phyloP scores from a whole-genome alignment of 768 basidiomycete species.

The Cystofilobasidium bisporidii region DNA sequence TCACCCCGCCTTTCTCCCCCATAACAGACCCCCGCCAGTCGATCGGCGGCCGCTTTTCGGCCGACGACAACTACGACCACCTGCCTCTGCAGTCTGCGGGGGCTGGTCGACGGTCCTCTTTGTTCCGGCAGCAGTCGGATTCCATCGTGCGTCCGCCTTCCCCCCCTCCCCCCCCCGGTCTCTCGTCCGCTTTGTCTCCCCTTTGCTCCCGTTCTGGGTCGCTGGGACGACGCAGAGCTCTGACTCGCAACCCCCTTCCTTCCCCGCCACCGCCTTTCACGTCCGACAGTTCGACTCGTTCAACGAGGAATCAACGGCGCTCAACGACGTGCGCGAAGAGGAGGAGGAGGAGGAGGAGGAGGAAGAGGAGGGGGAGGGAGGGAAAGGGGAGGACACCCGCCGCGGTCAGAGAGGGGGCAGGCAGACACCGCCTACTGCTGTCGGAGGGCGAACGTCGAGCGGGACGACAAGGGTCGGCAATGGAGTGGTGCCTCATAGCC shows the following conservation, averaged over 20 bases:
- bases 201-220: neutral
- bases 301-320: conserved; percentile 51
- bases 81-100: conserved; percentile 39
- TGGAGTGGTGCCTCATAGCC: no score
- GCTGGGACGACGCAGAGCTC: no score
- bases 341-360: conserved; percentile 52
- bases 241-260: neutral
- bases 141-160: conserved; percentile 16
- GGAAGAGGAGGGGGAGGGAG: no score
- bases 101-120: conserved; percentile 58
- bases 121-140: conserved; percentile 55
- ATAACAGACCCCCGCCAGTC: conserved; percentile 57
- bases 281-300: conserved; percentile 64
- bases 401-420: no score
- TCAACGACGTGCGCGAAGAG: conserved; percentile 58
- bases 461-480: no score
- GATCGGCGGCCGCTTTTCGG: conserved; percentile 66
- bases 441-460: no score
- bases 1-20: neutral
- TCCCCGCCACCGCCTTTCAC: neutral
- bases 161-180: no score
- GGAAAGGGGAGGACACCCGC: no score
- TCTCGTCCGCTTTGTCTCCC: no score
- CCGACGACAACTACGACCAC: conserved; percentile 46
- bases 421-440: no score